Percentiles rank a stretch among this genome's conserved stretches.
Evolutionary conservation across 495 filamentous ascomycete species (phyloP).

Genomic region (Aspergillus campestris): DNA sequence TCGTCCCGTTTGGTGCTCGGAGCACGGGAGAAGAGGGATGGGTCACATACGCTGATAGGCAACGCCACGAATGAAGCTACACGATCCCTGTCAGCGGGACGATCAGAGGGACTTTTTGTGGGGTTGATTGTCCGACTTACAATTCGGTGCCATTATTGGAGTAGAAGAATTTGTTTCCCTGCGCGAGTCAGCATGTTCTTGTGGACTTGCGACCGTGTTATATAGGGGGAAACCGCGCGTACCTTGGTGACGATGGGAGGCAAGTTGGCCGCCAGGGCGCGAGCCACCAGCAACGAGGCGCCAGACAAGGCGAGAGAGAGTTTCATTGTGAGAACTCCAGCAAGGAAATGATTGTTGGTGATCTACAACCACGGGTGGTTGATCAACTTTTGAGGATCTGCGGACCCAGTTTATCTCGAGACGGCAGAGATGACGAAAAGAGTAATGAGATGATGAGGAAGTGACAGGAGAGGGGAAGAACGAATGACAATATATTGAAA

Average conservation of each 20-base stretch:
- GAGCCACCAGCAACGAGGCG: conserved; percentile 40
- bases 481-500: neutral
- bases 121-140: conserved; percentile 27
- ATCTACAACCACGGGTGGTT: conserved; percentile 1
- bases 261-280: conserved; percentile 46
- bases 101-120: neutral
- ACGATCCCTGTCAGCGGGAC: neutral
- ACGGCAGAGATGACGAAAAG: too few species aligned
- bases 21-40: conserved; percentile 8
- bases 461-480: conserved; percentile 1
- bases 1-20: conserved; percentile 1
- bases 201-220: neutral
- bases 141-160: conserved; percentile 75
- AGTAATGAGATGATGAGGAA: neutral
- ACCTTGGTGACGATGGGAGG: conserved; percentile 48
- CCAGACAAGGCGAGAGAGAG: conserved; percentile 37
- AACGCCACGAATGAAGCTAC: conserved; percentile 70
- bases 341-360: neutral
- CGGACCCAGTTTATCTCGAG: neutral
- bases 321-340: conserved; percentile 30
- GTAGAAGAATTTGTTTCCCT: conserved; percentile 73
- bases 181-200: neutral
- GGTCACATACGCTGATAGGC: conserved; percentile 66
- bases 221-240: neutral
- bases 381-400: conserved; percentile 1